Conservation (phyloP, 2,329 filamentous ascomycete genomes). For the Calonectria henricotiae region DNA sequence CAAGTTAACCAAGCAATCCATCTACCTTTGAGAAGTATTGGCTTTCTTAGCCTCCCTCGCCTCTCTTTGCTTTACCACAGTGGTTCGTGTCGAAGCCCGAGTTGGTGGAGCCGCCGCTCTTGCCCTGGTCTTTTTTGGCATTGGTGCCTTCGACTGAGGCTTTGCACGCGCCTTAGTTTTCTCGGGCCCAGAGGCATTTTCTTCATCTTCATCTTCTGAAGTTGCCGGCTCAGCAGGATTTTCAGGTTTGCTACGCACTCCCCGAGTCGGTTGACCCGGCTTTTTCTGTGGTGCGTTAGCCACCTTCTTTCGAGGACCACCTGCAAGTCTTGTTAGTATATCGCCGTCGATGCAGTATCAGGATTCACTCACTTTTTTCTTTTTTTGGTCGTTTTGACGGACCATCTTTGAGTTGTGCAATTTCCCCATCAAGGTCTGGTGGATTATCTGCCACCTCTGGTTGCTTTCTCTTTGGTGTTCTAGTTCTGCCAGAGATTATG, state of each 20-base stretch:
- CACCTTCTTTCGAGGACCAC: neutral
- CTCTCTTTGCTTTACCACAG: constrained; percentile 2
- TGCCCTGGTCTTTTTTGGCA: neutral
- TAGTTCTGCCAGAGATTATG: neutral
- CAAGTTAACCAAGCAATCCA: neutral
- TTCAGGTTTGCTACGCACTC: neutral
- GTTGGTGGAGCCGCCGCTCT: neutral
- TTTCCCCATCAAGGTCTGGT: neutral
- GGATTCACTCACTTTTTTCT: neutral
- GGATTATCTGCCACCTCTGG: no score
- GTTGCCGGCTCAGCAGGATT: no score
- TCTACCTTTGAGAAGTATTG: neutral
- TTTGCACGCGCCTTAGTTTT: neutral
- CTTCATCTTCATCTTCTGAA: neutral
- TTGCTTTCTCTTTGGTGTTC: constrained; percentile 14
- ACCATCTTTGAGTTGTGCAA: neutral
- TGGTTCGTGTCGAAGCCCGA: neutral
- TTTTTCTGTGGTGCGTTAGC: neutral
- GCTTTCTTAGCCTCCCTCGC: neutral
- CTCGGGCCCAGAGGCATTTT: neutral
- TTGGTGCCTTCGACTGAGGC: neutral
- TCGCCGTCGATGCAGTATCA: neutral
- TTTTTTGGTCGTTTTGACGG: neutral
- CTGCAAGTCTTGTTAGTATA: neutral
- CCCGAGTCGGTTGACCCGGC: neutral